These are phyloP conservation scores for Rhodotorula taiwanensis DNA, from an alignment of 768 basidiomycete species.

Conservation along the genomic window DNA sequence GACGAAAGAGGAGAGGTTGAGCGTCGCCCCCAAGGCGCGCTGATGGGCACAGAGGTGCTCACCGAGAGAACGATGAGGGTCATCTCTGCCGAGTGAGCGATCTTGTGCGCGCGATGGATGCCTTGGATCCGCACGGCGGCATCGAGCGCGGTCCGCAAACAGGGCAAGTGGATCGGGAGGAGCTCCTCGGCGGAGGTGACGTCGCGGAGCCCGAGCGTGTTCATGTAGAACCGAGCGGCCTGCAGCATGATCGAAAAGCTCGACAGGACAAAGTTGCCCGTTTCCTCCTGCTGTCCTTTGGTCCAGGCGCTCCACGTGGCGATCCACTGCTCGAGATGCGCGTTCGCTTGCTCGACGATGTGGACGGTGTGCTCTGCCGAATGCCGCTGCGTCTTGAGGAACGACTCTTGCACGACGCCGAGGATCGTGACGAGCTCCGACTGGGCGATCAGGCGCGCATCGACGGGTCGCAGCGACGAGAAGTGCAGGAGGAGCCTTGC, in stretches of 20 bases:
- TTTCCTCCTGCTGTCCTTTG: conserved; percentile 8
- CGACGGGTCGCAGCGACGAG: conserved; percentile 26
- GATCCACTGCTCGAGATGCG: conserved; percentile 24
- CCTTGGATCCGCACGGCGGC: conserved; percentile 32
- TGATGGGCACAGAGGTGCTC: neutral
- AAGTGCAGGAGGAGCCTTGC: conserved; percentile 27
- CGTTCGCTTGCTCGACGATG: conserved; percentile 19
- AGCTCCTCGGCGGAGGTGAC: conserved; percentile 28
- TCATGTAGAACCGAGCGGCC: conserved; percentile 18
- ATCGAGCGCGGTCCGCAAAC: conserved; percentile 13
- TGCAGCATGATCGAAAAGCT: conserved; percentile 4
- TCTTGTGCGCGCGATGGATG: conserved; percentile 19
- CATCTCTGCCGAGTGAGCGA: conserved; percentile 30
- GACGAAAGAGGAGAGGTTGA: no score
- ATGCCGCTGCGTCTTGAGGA: conserved; percentile 27
- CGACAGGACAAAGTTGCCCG: conserved; percentile 1
- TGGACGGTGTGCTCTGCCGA: conserved; percentile 16
- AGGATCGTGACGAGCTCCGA: conserved; percentile 30
- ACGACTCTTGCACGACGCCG: conserved; percentile 28
- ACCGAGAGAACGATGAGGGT: conserved; percentile 26
- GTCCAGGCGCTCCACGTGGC: conserved; percentile 29
- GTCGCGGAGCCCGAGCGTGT: conserved; percentile 25
- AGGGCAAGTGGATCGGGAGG: conserved; percentile 15
- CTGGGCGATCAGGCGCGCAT: conserved; percentile 31
- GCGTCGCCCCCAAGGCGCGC: neutral